Evolutionary conservation across 2,329 filamentous ascomycete species (phyloP).

Genomic region (Botrytis elliptica): DNA sequence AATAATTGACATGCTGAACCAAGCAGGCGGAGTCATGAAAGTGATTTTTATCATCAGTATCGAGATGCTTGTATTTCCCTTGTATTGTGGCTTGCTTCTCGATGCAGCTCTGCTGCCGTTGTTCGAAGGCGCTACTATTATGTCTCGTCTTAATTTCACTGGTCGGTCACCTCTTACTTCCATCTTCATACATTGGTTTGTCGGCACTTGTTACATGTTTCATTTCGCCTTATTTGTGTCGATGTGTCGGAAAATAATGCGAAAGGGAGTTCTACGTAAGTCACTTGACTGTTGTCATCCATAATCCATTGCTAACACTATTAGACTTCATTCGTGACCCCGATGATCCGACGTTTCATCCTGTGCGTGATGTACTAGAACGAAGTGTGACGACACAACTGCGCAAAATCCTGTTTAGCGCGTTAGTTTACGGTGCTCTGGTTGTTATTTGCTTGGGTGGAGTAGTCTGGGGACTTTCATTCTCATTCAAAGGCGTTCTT

Average conservation of each 20-base stretch:
- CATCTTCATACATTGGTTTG: conserved; percentile 97
- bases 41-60: conserved; percentile 98
- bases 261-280: conserved; percentile 87
- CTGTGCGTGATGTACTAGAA: conserved; percentile 93
- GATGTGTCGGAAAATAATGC: conserved; percentile 98
- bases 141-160: conserved; percentile 76
- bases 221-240: conserved; percentile 98
- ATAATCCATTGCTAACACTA: conserved; percentile 36
- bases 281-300: conserved; percentile 28
- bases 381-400: conserved; percentile 89
- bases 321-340: conserved; percentile 94
- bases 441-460: conserved; percentile 92
- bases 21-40: conserved; percentile 95
- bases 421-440: conserved; percentile 88
- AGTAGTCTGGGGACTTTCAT: conserved; percentile 87
- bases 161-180: conserved; percentile 80
- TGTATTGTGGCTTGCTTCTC: conserved; percentile 91
- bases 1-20: conserved; percentile 78
- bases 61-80: conserved; percentile 95
- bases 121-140: conserved; percentile 77
- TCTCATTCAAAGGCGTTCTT: conserved; percentile 67
- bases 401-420: conserved; percentile 93
- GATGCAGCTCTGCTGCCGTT: conserved; percentile 86
- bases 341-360: conserved; percentile 97
- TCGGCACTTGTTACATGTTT: conserved; percentile 99